These are phyloP conservation scores for Talaromyces sp. DNA, from an alignment of 2,329 filamentous ascomycete genomes.

Conservation along the genomic window DNA sequence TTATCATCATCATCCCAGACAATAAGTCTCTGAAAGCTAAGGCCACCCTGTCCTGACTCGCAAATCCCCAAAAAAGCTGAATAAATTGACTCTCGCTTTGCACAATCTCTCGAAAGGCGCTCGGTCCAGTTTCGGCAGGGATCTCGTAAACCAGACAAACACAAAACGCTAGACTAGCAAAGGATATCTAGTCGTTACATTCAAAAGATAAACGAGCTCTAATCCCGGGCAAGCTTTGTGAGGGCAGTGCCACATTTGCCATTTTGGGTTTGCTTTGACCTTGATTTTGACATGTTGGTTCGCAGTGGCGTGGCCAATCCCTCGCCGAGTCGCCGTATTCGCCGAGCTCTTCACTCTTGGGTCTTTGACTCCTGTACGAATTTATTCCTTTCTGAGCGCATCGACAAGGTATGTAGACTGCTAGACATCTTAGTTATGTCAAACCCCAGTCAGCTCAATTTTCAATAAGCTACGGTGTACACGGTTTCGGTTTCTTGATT, in stretches of 20 bases:
- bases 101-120: neutral
- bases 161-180: neutral
- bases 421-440: neutral
- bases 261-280: neutral
- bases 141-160: neutral
- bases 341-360: neutral
- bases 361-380: neutral
- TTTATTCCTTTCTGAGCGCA: neutral
- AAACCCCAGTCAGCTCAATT: neutral
- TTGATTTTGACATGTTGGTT: neutral
- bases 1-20: neutral
- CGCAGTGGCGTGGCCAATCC: neutral
- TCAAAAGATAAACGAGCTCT: neutral
- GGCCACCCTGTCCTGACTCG: neutral
- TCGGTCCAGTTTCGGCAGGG: neutral
- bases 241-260: neutral
- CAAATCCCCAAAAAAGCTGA: neutral
- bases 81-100: neutral
- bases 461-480: neutral
- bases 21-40: neutral
- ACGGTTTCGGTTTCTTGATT: neutral
- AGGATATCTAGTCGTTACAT: neutral
- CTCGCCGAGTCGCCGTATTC: neutral
- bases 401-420: neutral
- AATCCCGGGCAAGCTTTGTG: neutral